Conservation (phyloP, 179 eudicot genomes). For the Drosera spatulata region DNA sequence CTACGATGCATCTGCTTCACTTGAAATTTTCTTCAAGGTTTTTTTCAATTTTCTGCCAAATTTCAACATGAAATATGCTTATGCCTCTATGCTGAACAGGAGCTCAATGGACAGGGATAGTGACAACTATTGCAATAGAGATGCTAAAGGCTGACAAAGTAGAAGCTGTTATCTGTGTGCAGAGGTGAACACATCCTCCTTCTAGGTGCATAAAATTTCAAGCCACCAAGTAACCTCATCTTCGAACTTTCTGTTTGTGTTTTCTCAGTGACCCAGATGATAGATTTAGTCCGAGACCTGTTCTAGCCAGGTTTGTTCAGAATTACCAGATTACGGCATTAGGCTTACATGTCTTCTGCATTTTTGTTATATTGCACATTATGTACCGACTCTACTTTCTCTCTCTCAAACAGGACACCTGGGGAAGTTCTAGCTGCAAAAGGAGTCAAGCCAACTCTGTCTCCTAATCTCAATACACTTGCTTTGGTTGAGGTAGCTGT, state of each 20-base stretch:
- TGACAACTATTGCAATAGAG: slow-evolving; percentile 92
- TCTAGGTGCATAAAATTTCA: not conserved
- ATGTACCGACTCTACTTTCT: slow-evolving; percentile 2
- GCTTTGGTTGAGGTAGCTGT: slow-evolving; percentile 77
- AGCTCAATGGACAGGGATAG: slow-evolving; percentile 99
- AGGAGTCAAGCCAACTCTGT: slow-evolving; percentile 97
- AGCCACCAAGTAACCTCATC: not conserved
- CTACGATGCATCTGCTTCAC: not conserved
- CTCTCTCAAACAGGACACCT: slow-evolving; percentile 55
- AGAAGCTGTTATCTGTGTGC: slow-evolving; percentile 94
- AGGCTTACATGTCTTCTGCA: not conserved
- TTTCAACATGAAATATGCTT: slow-evolving; percentile 3
- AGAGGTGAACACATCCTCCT: slow-evolving; percentile 39
- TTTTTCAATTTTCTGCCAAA: not conserved
- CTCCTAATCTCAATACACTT: slow-evolving; percentile 91
- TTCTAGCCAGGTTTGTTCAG: slow-evolving; percentile 71
- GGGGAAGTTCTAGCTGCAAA: slow-evolving; percentile 95
- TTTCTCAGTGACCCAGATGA: slow-evolving; percentile 83
- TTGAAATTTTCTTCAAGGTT: not conserved
- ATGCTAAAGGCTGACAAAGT: slow-evolving; percentile 88
- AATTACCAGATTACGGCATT: not conserved
- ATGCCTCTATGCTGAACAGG: slow-evolving; percentile 25
- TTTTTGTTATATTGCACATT: not conserved
- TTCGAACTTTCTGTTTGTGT: slow-evolving; percentile 9
- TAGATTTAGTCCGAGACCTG: slow-evolving; percentile 74